phyloP scores from a whole-genome alignment of 1,284 basidiomycete species.

The Singerocomus inundabilis region DNA sequence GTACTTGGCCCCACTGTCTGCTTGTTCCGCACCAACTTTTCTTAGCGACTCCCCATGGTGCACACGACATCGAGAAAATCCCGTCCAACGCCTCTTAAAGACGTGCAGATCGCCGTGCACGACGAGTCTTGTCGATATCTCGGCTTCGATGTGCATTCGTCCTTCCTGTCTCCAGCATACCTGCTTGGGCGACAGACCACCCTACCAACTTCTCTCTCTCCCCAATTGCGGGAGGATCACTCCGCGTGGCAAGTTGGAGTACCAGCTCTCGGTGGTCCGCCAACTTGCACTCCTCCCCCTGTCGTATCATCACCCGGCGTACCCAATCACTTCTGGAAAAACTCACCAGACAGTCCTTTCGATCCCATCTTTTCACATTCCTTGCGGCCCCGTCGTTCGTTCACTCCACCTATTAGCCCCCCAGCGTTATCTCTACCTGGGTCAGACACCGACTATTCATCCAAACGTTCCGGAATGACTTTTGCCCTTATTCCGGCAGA shows the following conservation, averaged over 20 bases:
- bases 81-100: conserved; percentile 12
- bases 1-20: not conserved
- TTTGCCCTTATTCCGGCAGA: conserved; percentile 20
- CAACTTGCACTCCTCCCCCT: conserved; percentile 1
- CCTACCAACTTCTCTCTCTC: not conserved
- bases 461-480: conserved; percentile 18
- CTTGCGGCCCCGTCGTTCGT: conserved; percentile 7
- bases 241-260: not conserved
- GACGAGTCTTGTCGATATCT: conserved; percentile 11
- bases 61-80: conserved; percentile 6
- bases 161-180: conserved; percentile 3
- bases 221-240: not conserved
- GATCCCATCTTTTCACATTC: not conserved
- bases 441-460: conserved; percentile 1
- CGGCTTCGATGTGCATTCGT: conserved; percentile 10
- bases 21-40: not conserved
- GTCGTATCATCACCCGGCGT: not conserved
- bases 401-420: conserved; percentile 17
- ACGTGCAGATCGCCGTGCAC: conserved; percentile 19
- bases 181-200: conserved; percentile 6
- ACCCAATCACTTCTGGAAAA: not conserved
- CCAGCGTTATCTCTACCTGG: conserved; percentile 10
- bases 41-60: conserved; percentile 8
- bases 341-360: not conserved
- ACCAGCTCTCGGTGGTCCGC: not conserved